phyloP scores from a whole-genome alignment of 169 alveolate genomes.

The Eimeria maxima region DNA sequence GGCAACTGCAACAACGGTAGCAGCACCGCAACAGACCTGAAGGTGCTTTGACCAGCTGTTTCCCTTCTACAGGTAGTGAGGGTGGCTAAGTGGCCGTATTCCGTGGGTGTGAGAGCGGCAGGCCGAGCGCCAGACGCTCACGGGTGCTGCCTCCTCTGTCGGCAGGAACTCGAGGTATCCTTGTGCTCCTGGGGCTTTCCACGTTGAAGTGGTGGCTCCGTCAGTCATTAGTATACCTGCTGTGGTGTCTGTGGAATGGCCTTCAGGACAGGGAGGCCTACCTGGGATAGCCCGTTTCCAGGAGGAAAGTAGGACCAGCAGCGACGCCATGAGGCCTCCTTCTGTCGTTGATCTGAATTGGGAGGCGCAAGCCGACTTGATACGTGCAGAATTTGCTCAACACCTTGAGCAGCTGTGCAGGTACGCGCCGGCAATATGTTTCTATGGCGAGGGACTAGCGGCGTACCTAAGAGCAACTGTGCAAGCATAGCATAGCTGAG shows the following conservation, averaged over 20 bases:
- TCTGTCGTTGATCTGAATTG: slow-evolving; percentile 53
- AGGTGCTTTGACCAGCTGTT: neutral
- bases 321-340: slow-evolving; percentile 67
- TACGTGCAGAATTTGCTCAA: slow-evolving; percentile 73
- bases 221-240: neutral
- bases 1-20: neutral
- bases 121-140: slow-evolving; percentile 23
- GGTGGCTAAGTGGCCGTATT: slow-evolving; percentile 52
- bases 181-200: slow-evolving; percentile 15
- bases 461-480: neutral
- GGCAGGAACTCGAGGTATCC: slow-evolving; percentile 34
- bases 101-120: slow-evolving; percentile 63
- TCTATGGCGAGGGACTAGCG: neutral
- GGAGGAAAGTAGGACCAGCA: slow-evolving; percentile 70
- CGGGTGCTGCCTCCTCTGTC: neutral
- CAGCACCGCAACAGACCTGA: slow-evolving; percentile 3
- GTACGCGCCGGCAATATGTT: slow-evolving; percentile 9
- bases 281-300: slow-evolving; percentile 8
- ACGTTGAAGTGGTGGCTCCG: neutral
- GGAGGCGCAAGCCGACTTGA: slow-evolving; percentile 74
- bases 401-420: slow-evolving; percentile 78
- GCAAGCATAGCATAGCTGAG: neutral
- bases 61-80: neutral
- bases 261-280: neutral
- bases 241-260: neutral